phyloP scores from a whole-genome alignment of 495 filamentous ascomycete genomes.

The Collariella sp. region DNA sequence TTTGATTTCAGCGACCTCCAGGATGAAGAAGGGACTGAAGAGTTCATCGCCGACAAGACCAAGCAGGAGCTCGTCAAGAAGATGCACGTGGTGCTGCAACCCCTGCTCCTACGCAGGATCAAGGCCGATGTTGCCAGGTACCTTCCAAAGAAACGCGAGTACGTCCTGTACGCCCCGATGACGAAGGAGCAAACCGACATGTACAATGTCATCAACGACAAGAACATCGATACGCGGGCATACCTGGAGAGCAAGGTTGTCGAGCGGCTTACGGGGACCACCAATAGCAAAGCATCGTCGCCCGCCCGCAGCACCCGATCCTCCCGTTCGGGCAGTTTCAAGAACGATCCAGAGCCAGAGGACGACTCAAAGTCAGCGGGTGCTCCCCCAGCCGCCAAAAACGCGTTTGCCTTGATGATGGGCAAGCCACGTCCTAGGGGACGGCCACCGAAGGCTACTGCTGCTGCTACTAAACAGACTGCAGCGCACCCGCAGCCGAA shows the following conservation, averaged over 20 bases:
- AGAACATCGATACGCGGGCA: conserved; percentile 57
- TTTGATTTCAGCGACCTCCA: conserved; percentile 91
- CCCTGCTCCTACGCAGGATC: conserved; percentile 76
- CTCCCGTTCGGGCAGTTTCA: conserved; percentile 31
- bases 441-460: conserved; percentile 12
- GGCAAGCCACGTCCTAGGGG: conserved; percentile 28
- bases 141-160: conserved; percentile 93
- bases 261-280: conserved; percentile 50
- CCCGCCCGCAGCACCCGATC: conserved; percentile 29
- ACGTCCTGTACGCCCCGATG: conserved; percentile 85
- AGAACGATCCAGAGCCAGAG: conserved; percentile 12
- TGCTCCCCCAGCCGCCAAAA: conserved; percentile 17
- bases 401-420: conserved; percentile 44
- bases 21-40: conserved; percentile 58
- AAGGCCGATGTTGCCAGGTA: conserved; percentile 87
- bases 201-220: conserved; percentile 76
- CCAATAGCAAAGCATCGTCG: conserved; percentile 30
- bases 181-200: conserved; percentile 81
- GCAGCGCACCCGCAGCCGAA: not conserved
- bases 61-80: conserved; percentile 79
- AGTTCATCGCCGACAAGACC: conserved; percentile 66
- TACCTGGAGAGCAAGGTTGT: conserved; percentile 81
- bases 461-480: not conserved
- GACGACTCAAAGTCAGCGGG: conserved; percentile 10
- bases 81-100: conserved; percentile 86